Evolutionary conservation across 2,329 filamentous ascomycete species (phyloP).

Genomic region (Nigrograna mackinnonii): DNA sequence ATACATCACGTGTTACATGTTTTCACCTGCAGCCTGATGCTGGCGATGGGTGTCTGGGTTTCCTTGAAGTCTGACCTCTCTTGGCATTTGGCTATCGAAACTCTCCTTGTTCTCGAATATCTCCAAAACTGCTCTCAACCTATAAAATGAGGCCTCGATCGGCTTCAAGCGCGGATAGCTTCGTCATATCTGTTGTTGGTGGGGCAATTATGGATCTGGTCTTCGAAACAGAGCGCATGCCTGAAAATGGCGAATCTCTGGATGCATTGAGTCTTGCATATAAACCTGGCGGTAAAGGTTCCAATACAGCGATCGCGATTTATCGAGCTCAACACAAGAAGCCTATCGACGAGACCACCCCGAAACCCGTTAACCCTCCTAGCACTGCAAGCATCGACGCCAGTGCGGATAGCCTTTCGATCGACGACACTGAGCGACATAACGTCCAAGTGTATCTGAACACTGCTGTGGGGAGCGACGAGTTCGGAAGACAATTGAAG

Average conservation of each 20-base stretch:
- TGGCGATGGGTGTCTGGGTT: no score
- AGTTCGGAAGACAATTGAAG: background rate
- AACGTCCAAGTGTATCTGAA: slow-evolving; percentile 1
- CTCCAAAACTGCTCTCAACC: no score
- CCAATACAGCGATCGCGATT: slow-evolving; percentile 1
- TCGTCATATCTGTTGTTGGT: slow-evolving; percentile 1
- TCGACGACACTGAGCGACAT: background rate
- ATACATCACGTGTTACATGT: no score
- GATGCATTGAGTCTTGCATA: background rate
- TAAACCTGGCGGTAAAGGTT: slow-evolving; percentile 2
- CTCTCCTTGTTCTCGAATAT: no score
- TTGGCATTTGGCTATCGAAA: no score
- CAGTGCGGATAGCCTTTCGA: background rate
- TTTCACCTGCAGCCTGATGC: no score
- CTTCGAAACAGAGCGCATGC: slow-evolving; percentile 1
- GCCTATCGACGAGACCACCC: background rate
- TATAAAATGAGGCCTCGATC: no score
- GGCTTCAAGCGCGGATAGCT: no score
- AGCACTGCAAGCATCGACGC: background rate
- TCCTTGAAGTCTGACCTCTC: no score
- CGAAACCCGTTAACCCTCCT: background rate
- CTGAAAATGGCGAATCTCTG: slow-evolving; percentile 1
- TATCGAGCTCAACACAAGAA: slow-evolving; percentile 1
- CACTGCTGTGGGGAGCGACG: slow-evolving; percentile 1
- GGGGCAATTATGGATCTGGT: background rate